These are phyloP conservation scores for Lipomyces yamanashiensis DNA, from an alignment of 805 yeast genomes.

Conservation along the genomic window DNA sequence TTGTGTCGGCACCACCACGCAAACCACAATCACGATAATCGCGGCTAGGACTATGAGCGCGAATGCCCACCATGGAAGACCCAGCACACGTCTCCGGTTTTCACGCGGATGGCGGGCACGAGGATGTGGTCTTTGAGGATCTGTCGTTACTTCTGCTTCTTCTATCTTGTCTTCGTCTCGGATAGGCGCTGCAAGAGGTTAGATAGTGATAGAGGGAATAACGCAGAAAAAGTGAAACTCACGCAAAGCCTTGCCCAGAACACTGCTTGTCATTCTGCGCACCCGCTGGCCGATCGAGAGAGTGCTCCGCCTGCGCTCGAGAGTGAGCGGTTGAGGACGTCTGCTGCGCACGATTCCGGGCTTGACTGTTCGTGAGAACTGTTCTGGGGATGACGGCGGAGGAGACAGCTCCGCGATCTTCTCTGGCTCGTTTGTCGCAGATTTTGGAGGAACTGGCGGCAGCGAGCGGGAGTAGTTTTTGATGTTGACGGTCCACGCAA, in stretches of 20 bases:
- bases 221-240: neutral
- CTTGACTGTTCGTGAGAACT: conserved; percentile 1
- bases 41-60: conserved; percentile 4
- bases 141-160: neutral
- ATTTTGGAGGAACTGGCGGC: neutral
- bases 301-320: conserved; percentile 11
- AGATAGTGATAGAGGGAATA: neutral
- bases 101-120: neutral
- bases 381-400: neutral
- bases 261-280: conserved; percentile 12
- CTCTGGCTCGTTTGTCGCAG: neutral
- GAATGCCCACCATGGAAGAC: conserved; percentile 28
- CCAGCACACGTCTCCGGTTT: conserved; percentile 17
- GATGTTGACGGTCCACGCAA: neutral
- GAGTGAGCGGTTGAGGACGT: conserved; percentile 24
- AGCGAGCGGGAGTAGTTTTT: neutral
- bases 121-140: neutral
- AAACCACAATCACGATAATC: conserved; percentile 16
- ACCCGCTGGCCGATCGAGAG: conserved; percentile 7
- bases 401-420: too few relatives aligned
- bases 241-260: conserved; percentile 8
- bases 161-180: conserved; percentile 1
- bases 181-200: conserved; percentile 7
- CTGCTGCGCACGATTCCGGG: conserved; percentile 25
- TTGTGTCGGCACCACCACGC: conserved; percentile 32